phyloP scores from a whole-genome alignment of 805 yeast species.

The Lachancea quebecensis region DNA sequence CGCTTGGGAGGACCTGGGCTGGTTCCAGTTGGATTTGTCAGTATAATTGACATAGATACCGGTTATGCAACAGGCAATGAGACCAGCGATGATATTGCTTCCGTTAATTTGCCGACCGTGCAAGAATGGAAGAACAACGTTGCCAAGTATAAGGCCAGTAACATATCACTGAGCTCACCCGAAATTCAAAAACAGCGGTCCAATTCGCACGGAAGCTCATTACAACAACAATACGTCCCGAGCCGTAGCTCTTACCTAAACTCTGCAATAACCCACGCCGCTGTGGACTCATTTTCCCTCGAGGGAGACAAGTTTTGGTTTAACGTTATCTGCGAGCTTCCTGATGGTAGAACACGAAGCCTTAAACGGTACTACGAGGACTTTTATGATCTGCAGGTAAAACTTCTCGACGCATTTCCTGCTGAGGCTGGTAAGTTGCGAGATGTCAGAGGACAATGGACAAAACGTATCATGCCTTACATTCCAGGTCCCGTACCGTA shows the following conservation, averaged over 20 bases:
- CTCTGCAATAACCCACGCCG: constrained; percentile 38
- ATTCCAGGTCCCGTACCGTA: constrained; percentile 95
- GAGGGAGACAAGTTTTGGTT: constrained; percentile 90
- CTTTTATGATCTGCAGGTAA: constrained; percentile 88
- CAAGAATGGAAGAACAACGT: constrained; percentile 92
- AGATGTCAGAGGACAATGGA: constrained; percentile 46
- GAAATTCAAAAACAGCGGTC: constrained; percentile 26
- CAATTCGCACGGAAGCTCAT: constrained; percentile 9
- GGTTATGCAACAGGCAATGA: constrained; percentile 51
- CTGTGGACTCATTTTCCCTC: constrained; percentile 71
- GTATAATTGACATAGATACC: constrained; percentile 69
- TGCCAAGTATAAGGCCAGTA: constrained; percentile 86
- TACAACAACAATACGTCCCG: constrained; percentile 11
- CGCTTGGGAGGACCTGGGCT: constrained; percentile 95
- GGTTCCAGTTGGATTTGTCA: constrained; percentile 86
- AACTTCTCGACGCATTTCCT: constrained; percentile 75
- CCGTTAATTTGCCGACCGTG: constrained; percentile 78
- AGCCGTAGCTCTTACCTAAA: constrained; percentile 10
- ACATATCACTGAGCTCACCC: constrained; percentile 62
- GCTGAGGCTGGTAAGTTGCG: constrained; percentile 75
- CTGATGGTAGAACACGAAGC: constrained; percentile 61
- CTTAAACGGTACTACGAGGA: constrained; percentile 91
- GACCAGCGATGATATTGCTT: constrained; percentile 50
- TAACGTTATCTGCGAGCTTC: constrained; percentile 57
- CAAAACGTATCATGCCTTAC: constrained; percentile 76